phyloP scores from a whole-genome alignment of 306 rosid genomes.

The Casuarina glauca region DNA sequence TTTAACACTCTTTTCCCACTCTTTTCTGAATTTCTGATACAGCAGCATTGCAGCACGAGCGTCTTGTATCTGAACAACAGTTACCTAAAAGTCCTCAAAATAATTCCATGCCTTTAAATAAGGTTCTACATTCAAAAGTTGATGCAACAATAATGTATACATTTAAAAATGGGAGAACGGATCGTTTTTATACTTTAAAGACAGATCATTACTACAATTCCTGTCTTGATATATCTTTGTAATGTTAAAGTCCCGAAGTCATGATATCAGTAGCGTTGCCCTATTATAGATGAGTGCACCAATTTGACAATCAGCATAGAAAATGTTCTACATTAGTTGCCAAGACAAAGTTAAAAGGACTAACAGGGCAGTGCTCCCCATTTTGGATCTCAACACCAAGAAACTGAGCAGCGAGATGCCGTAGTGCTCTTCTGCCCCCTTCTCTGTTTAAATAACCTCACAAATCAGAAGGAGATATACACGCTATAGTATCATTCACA shows the following conservation, averaged over 20 bases:
- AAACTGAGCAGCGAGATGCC: conserved; percentile 76
- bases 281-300: neutral
- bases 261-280: neutral
- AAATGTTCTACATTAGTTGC: neutral
- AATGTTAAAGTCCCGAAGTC: neutral
- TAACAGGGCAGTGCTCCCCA: conserved; percentile 95
- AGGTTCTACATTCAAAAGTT: neutral
- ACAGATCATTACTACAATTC: neutral
- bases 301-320: neutral
- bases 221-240: neutral
- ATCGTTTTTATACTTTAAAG: neutral
- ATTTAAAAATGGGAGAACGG: neutral
- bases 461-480: conserved; percentile 18
- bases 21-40: conserved; percentile 68
- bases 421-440: conserved; percentile 60
- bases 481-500: conserved; percentile 1
- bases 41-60: conserved; percentile 95
- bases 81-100: neutral
- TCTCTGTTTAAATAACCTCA: conserved; percentile 51
- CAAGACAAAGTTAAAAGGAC: conserved; percentile 36
- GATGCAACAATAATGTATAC: neutral
- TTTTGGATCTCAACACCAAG: conserved; percentile 78
- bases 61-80: conserved; percentile 62
- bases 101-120: conserved; percentile 8
- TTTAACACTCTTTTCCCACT: conserved; percentile 76